These are phyloP conservation scores for Suillus clintonianus DNA, from an alignment of 768 basidiomycete species.

Conservation along the genomic window DNA sequence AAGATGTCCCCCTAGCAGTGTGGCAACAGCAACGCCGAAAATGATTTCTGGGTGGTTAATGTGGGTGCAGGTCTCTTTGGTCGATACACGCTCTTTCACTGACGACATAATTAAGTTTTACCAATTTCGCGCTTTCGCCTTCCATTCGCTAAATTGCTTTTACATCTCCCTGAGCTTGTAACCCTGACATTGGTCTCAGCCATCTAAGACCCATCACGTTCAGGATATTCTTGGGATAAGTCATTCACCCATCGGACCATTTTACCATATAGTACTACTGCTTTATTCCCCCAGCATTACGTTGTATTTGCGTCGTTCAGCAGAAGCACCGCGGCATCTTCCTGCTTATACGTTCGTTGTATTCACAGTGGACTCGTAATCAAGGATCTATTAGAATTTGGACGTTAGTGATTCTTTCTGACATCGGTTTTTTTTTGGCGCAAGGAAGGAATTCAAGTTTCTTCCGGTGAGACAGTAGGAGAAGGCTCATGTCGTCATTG, in stretches of 20 bases:
- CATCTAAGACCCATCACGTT: constrained; percentile 29
- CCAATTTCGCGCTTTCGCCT: background rate
- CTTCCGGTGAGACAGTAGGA: background rate
- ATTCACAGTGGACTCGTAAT: constrained; percentile 13
- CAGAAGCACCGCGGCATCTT: background rate
- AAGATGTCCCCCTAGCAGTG: constrained; percentile 77
- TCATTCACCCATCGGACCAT: constrained; percentile 20
- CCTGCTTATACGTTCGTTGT: constrained; percentile 11
- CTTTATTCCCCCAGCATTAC: constrained; percentile 24
- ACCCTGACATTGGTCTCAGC: background rate
- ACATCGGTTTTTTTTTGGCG: background rate
- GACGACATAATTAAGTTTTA: background rate
- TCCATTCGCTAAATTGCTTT: constrained; percentile 1
- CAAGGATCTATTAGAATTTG: constrained; percentile 10
- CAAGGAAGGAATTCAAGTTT: background rate
- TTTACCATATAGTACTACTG: constrained; percentile 34
- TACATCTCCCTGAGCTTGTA: background rate
- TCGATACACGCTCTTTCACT: background rate
- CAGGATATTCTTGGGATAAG: constrained; percentile 23
- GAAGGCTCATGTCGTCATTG: background rate
- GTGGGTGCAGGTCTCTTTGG: background rate
- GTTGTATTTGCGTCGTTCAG: constrained; percentile 8
- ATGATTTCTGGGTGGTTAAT: background rate
- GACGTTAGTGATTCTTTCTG: constrained; percentile 2
- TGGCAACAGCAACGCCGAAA: constrained; percentile 73